Percentiles rank a stretch among this genome's conserved stretches.
These are phyloP conservation scores for Neurospora intermedia DNA, from an alignment of 495 filamentous ascomycete species.

Conservation along the genomic window DNA sequence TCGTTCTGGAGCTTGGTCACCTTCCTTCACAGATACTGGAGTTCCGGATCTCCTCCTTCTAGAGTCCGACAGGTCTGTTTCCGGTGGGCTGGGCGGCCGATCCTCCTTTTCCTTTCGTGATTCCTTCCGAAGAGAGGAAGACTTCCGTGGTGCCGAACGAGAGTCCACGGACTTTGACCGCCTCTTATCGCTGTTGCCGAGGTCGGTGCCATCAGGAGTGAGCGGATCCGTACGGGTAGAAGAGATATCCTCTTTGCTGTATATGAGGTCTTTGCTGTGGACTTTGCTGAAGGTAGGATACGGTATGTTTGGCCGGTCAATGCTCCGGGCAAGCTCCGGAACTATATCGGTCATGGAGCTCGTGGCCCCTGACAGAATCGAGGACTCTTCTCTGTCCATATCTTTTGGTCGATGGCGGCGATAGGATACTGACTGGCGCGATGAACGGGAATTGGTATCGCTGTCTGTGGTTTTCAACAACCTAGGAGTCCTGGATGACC, in stretches of 20 bases:
- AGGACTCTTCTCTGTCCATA: conserved; percentile 25
- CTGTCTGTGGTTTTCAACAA: conserved; percentile 23
- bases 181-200: conserved; percentile 42
- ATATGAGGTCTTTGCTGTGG: conserved; percentile 73
- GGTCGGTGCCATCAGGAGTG: conserved; percentile 71
- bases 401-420: conserved; percentile 31
- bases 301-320: conserved; percentile 50
- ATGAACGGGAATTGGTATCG: conserved; percentile 13
- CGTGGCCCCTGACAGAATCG: conserved; percentile 16
- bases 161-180: conserved; percentile 30
- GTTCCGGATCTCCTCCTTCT: conserved; percentile 31
- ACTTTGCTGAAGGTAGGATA: conserved; percentile 85
- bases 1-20: conserved; percentile 17
- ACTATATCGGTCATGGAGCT: conserved; percentile 37
- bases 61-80: conserved; percentile 40
- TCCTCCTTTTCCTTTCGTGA: conserved; percentile 30
- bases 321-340: conserved; percentile 36
- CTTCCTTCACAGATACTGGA: conserved; percentile 23
- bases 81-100: conserved; percentile 44
- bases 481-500: conserved; percentile 29
- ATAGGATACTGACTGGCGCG: conserved; percentile 22
- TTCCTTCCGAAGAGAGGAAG: conserved; percentile 21
- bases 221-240: conserved; percentile 41
- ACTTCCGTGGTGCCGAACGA: conserved; percentile 12
- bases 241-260: conserved; percentile 46